These are phyloP conservation scores for Candida oleophila DNA, from an alignment of 805 yeast species.

Conservation along the genomic window DNA sequence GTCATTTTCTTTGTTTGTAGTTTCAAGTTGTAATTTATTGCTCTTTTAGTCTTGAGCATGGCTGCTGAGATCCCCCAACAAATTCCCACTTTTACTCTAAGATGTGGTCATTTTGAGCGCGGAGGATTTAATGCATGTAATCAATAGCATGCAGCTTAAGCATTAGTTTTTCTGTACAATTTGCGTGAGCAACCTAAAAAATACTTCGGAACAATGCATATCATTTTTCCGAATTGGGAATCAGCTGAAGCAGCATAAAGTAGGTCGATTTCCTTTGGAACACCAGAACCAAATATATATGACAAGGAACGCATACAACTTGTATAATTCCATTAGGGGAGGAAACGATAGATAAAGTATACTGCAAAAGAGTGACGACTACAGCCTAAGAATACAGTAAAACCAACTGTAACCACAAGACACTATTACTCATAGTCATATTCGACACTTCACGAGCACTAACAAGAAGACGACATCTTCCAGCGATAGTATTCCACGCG, in stretches of 20 bases:
- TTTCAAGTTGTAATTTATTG: neutral
- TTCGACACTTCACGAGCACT: no score
- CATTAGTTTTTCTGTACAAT: neutral
- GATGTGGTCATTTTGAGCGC: neutral
- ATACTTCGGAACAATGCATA: neutral
- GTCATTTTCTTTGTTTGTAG: neutral
- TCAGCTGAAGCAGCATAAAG: neutral
- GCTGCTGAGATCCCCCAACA: neutral
- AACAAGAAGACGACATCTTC: no score
- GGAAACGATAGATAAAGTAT: neutral
- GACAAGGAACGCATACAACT: neutral
- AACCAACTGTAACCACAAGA: no score
- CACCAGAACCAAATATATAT: neutral
- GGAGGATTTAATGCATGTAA: neutral
- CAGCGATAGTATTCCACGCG: no score
- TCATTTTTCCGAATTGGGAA: constrained; percentile 5
- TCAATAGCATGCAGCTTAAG: neutral
- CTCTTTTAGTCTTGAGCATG: no score
- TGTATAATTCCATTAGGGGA: neutral
- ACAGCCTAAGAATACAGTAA: no score
- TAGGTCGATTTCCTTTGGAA: neutral
- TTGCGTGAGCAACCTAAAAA: neutral
- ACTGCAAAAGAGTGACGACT: neutral
- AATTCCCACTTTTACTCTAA: neutral
- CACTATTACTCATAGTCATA: no score